phyloP scores from a whole-genome alignment of 164 flowering plant species.

The Chimonanthus praecox region DNA sequence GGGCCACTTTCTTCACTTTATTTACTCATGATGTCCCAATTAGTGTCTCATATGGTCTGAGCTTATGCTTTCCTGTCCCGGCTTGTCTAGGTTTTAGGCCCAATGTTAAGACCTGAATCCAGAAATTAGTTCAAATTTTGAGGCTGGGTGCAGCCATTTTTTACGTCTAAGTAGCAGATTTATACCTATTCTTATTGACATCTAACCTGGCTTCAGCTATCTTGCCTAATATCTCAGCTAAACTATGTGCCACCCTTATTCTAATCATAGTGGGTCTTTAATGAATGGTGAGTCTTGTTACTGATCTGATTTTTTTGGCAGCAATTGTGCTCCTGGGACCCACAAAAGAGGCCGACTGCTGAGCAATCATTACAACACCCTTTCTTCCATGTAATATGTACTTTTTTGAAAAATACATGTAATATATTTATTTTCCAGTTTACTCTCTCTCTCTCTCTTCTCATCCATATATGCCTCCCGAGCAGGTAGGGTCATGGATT shows the following conservation, averaged over 20 bases:
- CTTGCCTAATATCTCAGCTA: not conserved
- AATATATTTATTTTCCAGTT: not conserved
- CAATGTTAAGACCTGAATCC: not conserved
- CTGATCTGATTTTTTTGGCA: conserved; percentile 8
- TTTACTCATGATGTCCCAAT: too few species aligned
- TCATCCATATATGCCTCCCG: conserved; percentile 15
- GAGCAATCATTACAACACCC: conserved; percentile 74
- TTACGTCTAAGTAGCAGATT: not conserved
- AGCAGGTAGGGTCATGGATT: conserved; percentile 48
- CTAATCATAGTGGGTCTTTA: not conserved
- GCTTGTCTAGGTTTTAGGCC: not conserved
- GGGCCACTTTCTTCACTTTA: not conserved
- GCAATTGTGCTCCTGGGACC: conserved; percentile 83
- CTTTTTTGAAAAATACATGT: not conserved
- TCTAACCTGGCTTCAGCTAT: not conserved
- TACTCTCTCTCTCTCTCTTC: not conserved
- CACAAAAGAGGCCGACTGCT: conserved; percentile 72
- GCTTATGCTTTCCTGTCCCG: too few species aligned
- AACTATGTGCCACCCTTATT: not conserved
- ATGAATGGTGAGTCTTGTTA: not conserved
- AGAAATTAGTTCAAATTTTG: not conserved
- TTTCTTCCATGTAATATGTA: conserved; percentile 59
- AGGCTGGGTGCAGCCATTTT: not conserved
- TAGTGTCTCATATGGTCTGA: too few species aligned
- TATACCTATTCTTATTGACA: not conserved